Evolutionary conservation across 352 stramenopile genomes (phyloP), one percentile per base, ranked within the genome.

Genomic region (Pythium aquatile): DNA sequence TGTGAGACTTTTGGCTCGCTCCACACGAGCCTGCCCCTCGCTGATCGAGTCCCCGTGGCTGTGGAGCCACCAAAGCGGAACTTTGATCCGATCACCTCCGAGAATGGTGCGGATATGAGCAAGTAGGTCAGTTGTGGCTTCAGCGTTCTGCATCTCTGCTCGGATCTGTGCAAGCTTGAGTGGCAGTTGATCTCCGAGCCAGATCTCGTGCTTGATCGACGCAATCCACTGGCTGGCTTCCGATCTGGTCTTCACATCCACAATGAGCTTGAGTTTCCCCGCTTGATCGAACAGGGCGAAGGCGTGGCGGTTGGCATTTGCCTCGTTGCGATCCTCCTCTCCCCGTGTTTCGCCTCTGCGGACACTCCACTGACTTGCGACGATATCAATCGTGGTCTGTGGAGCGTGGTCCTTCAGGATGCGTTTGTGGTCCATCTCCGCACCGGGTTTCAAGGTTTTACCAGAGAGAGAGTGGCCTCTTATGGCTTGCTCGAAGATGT

Each of bases 231-330:
- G 47, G 20, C 67, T 67, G 20, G 73, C 73, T 30, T 89, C 79
- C 9, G 46, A 54, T 2, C 66, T 46, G 5, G 70, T 79, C 10
- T 64, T 62, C 2, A 90, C 77, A 39, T 92, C 83, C 47, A 92
- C 9, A 0, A 89, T 78, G 8, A 86, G 61, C 8, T 63, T 65
- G 52, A 88, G 73, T 20, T 72, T 79, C 24, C 74, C 75, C 1
- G 61, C 55, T 32, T 47, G n/a, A 46, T 89, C 83, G 60, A 91
- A 90, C 8, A 91, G 74, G 0, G 83, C 83, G 24, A 91, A 84
- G n/a, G 80, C 82, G 44, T 89, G 67, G 13, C 83, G 80, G 14
- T 3, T 17, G 7, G 5, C 5, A 51, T 39, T 47, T 9, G 65
- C 35, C 29, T 40, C 40, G 9, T 61, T 35, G 2, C 8, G 24